Percentiles rank a stretch among this genome's conserved stretches.
Conservation (phyloP, 352 stramenopile genomes). For the Aphanomyces stellatus region DNA sequence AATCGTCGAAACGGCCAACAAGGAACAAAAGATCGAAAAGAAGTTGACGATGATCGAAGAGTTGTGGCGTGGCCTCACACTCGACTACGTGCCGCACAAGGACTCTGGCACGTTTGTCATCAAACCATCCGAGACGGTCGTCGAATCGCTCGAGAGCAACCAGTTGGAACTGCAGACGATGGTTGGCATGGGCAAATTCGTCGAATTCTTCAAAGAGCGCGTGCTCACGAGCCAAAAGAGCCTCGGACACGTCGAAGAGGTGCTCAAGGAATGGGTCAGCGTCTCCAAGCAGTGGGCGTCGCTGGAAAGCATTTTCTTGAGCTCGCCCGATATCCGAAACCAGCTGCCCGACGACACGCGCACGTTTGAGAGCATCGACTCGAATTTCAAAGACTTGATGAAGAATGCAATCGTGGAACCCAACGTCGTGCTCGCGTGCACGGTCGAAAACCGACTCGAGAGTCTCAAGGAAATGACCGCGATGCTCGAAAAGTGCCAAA, state of each 20-base stretch:
- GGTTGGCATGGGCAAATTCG: slow-evolving; percentile 87
- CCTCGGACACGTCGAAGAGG: slow-evolving; percentile 76
- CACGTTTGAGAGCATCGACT: slow-evolving; percentile 83
- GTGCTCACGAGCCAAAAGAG: slow-evolving; percentile 72
- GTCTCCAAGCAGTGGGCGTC: slow-evolving; percentile 84
- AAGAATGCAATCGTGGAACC: slow-evolving; percentile 84
- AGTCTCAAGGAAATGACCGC: slow-evolving; percentile 81
- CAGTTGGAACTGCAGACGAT: slow-evolving; percentile 84
- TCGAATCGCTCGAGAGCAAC: slow-evolving; percentile 81
- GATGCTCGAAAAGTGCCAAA: slow-evolving; percentile 85
- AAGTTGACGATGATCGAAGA: slow-evolving; percentile 86
- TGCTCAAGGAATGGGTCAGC: slow-evolving; percentile 81
- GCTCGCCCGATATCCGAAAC: slow-evolving; percentile 81
- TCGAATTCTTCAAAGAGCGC: slow-evolving; percentile 85
- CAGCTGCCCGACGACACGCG: slow-evolving; percentile 79
- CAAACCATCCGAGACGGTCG: slow-evolving; percentile 77
- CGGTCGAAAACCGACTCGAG: slow-evolving; percentile 71
- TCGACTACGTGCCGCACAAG: slow-evolving; percentile 84
- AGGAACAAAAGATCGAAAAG: slow-evolving; percentile 87
- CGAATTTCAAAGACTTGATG: slow-evolving; percentile 87
- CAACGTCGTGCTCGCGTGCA: slow-evolving; percentile 67
- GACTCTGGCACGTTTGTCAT: slow-evolving; percentile 80
- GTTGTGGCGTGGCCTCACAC: slow-evolving; percentile 65
- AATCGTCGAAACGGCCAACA: slow-evolving; percentile 83
- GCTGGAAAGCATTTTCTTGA: slow-evolving; percentile 85